Percentiles rank a stretch among this genome's conserved stretches.
Conservation (phyloP, 2,329 filamentous ascomycete genomes). For the Fusarium albidum region DNA sequence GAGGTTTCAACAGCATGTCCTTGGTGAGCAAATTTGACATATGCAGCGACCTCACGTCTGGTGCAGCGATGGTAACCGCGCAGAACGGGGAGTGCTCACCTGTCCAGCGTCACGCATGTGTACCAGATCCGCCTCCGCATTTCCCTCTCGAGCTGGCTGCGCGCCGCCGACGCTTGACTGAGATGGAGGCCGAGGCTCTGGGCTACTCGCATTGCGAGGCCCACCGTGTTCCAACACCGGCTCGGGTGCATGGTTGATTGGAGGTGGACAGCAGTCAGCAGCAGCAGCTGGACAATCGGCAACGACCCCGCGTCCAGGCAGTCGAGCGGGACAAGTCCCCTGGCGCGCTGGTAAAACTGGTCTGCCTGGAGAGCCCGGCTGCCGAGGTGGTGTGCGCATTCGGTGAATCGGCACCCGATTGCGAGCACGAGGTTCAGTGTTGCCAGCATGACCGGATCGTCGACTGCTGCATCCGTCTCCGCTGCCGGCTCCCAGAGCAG, state of each 20-base stretch:
- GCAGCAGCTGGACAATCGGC: neutral
- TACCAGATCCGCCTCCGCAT: constrained; percentile 1
- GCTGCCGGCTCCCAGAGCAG: neutral
- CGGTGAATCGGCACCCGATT: neutral
- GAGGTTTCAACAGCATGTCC: neutral
- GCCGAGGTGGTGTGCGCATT: neutral
- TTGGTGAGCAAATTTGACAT: neutral
- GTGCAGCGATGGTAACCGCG: too few species aligned
- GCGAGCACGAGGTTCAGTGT: neutral
- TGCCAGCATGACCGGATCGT: neutral
- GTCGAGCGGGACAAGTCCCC: neutral
- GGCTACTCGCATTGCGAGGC: neutral
- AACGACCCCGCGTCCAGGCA: neutral
- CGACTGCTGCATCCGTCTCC: neutral
- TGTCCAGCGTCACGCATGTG: constrained; percentile 1
- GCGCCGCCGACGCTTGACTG: neutral
- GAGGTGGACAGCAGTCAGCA: neutral
- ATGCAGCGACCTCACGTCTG: too few species aligned
- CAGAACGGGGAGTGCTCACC: neutral
- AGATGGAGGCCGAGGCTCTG: constrained; percentile 7
- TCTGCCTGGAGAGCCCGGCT: neutral
- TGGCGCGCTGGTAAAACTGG: neutral
- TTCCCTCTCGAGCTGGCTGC: neutral
- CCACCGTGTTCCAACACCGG: constrained; percentile 4
- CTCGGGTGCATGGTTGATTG: constrained; percentile 1